phyloP scores from a whole-genome alignment of 306 rosid genomes.

The Dalbergia cochinchinensis region DNA sequence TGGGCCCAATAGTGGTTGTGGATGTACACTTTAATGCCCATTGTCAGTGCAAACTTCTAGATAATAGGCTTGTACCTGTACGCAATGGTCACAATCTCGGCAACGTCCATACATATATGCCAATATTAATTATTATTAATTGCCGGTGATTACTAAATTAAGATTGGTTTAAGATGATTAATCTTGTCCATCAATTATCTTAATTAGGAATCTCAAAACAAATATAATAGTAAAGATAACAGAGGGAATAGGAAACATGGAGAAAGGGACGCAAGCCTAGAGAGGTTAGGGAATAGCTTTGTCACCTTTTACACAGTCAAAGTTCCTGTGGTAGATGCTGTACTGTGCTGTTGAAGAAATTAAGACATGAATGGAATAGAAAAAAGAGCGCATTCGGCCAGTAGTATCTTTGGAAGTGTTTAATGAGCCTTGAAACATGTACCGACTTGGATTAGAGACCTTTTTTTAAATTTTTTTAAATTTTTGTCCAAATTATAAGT shows the following conservation, averaged over 20 bases:
- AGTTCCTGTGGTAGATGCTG: not conserved
- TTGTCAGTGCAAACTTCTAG: slow-evolving; percentile 22
- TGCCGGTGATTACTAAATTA: slow-evolving; percentile 13
- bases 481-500: no score
- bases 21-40: slow-evolving; percentile 37
- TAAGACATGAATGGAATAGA: not conserved
- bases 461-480: no score
- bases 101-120: not conserved
- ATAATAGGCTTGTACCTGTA: slow-evolving; percentile 1
- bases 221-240: not conserved
- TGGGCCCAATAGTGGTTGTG: slow-evolving; percentile 44
- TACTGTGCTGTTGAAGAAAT: not conserved
- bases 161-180: not conserved
- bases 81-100: slow-evolving; percentile 7
- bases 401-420: no score
- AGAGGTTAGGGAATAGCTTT: not conserved
- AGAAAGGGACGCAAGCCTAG: not conserved
- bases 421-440: no score
- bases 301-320: not conserved
- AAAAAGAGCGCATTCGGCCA: not conserved
- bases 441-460: no score
- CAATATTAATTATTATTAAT: not conserved
- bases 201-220: slow-evolving; percentile 18
- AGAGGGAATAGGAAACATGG: not conserved
- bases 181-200: not conserved